Evolutionary conservation across 1,139 yeast genomes (phyloP).

Genomic region (Yarrowia galli): DNA sequence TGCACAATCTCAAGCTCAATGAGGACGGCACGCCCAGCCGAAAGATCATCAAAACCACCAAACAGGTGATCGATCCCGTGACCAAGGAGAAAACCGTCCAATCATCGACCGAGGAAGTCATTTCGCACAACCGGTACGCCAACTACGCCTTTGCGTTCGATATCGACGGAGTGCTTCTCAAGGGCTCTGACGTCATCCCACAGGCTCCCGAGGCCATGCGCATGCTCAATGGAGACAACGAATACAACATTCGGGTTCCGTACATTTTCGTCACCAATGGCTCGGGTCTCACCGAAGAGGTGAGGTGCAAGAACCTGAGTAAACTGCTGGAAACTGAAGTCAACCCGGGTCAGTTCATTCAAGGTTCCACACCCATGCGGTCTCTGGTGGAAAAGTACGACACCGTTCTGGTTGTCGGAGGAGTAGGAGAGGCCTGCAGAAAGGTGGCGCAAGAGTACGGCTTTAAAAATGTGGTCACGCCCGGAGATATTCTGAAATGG

Average conservation of each 20-base stretch:
- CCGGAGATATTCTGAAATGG: conserved; percentile 84
- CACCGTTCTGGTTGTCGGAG: conserved; percentile 84
- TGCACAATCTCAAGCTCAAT: conserved; percentile 18
- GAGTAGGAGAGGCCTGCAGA: conserved; percentile 81
- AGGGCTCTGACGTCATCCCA: conserved; percentile 82
- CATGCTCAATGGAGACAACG: conserved; percentile 75
- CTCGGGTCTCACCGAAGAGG: conserved; percentile 82
- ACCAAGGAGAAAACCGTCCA: conserved; percentile 19
- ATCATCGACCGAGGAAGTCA: conserved; percentile 37
- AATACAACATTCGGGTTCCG: conserved; percentile 82
- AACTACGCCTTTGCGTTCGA: conserved; percentile 88
- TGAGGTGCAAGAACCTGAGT: conserved; percentile 71
- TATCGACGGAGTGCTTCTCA: conserved; percentile 81
- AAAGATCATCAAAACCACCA: conserved; percentile 37
- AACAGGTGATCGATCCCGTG: conserved; percentile 31
- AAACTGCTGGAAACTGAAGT: conserved; percentile 65
- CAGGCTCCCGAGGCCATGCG: conserved; percentile 74
- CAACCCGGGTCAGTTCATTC: conserved; percentile 79
- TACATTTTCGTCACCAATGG: conserved; percentile 88
- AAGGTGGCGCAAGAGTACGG: conserved; percentile 81
- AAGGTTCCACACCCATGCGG: conserved; percentile 90
- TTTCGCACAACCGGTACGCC: conserved; percentile 57
- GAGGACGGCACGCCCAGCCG: conserved; percentile 14
- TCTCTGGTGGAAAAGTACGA: conserved; percentile 70
- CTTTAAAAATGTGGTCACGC: conserved; percentile 75